phyloP scores from a whole-genome alignment of 208 protist species.

The Phytomonas francai region DNA sequence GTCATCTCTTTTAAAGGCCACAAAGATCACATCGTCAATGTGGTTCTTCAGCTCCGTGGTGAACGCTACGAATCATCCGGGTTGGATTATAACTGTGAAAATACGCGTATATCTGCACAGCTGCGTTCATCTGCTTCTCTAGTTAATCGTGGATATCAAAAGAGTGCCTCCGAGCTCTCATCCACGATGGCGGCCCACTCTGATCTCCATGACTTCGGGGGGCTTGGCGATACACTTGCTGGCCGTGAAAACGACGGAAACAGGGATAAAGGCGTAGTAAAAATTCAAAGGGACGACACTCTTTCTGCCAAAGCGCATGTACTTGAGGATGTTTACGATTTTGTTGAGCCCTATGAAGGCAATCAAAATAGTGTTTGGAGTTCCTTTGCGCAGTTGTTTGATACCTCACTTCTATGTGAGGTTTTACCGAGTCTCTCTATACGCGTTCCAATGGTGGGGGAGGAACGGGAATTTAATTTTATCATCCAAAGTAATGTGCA shows the following conservation, averaged over 20 bases:
- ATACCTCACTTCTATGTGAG: constrained; percentile 56
- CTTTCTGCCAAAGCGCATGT: background rate
- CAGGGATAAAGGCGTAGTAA: background rate
- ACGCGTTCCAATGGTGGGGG: constrained; percentile 21
- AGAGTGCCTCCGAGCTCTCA: background rate
- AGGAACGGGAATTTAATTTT: constrained; percentile 25
- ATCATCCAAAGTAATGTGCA: constrained; percentile 16
- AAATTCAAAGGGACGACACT: background rate
- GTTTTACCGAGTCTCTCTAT: constrained; percentile 42
- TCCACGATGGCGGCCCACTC: background rate
- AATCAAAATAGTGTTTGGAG: constrained; percentile 30
- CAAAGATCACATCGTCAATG: constrained; percentile 23
- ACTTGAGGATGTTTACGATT: background rate
- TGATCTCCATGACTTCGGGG: background rate
- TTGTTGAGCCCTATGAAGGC: constrained; percentile 1
- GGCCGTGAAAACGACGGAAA: background rate
- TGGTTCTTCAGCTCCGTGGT: constrained; percentile 36
- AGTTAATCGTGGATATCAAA: background rate
- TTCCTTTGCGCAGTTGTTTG: constrained; percentile 39
- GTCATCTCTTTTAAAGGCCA: constrained; percentile 27
- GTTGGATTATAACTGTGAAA: constrained; percentile 28
- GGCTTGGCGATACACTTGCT: background rate
- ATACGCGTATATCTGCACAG: constrained; percentile 30
- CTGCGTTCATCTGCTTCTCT: constrained; percentile 10
- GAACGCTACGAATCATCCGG: constrained; percentile 34